A percentile compares a stretch with the other conserved stretches of the same genome.
phyloP scores from a whole-genome alignment of 129 eudicot genomes.

The Deinandra increscens region DNA sequence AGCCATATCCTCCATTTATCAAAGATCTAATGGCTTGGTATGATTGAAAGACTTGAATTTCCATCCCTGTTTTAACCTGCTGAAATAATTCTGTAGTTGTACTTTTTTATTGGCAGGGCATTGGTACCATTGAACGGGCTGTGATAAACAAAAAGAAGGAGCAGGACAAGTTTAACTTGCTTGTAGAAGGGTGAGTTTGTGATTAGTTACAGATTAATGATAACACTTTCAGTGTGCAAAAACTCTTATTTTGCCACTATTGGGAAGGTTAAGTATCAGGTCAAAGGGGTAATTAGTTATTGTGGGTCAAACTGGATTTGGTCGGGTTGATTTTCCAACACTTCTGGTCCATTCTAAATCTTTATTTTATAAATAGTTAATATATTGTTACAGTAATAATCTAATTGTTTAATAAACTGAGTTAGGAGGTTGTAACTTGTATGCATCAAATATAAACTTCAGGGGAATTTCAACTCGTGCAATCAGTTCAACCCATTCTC shows the following conservation, averaged over 20 bases:
- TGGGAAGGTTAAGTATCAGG: neutral
- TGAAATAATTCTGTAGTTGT: neutral
- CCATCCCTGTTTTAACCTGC: slow-evolving; percentile 12
- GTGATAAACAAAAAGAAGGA: slow-evolving; percentile 52
- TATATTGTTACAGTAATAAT: neutral
- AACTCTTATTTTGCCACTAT: slow-evolving; percentile 9
- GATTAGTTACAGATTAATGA: neutral
- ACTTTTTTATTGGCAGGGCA: slow-evolving; percentile 56
- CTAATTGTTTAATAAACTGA: neutral
- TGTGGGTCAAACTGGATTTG: neutral
- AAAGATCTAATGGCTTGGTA: neutral
- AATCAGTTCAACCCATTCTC: neutral
- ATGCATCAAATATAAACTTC: neutral
- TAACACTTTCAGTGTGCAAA: neutral
- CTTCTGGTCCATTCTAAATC: neutral
- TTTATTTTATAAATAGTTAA: neutral
- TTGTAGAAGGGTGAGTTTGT: slow-evolving; percentile 80
- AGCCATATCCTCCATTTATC: neutral
- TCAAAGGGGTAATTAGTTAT: neutral
- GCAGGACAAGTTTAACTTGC: slow-evolving; percentile 46
- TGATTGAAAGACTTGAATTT: neutral
- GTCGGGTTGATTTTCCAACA: neutral
- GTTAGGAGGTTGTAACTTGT: neutral
- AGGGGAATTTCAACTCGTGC: neutral
- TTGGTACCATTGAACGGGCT: slow-evolving; percentile 76